These are phyloP conservation scores for Eimeria sp. DNA, from an alignment of 169 alveolate genomes.

Conservation along the genomic window DNA sequence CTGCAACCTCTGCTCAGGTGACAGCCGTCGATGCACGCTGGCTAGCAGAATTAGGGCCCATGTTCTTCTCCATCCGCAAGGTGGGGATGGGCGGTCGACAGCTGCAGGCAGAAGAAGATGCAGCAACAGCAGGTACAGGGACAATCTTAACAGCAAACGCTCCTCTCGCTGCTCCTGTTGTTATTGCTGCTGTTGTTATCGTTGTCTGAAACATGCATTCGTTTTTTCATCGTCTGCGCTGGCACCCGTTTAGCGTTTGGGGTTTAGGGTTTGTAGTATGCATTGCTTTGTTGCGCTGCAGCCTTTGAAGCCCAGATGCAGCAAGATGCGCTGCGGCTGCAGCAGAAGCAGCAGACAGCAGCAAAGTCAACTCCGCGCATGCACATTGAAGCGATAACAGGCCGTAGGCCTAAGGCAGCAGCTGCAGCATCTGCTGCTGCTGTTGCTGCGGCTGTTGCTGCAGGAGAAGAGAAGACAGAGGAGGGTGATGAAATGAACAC, in stretches of 20 bases:
- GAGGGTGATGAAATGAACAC: not conserved
- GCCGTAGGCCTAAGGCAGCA: not conserved
- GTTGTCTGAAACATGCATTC: not conserved
- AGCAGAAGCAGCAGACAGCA: constrained; percentile 23
- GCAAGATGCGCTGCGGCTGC: constrained; percentile 2
- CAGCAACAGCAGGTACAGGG: not conserved
- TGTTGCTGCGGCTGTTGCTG: not conserved
- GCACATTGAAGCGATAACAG: constrained; percentile 10
- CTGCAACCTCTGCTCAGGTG: constrained; percentile 89
- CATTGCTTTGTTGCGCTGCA: not conserved
- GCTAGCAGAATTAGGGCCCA: constrained; percentile 96
- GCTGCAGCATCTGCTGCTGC: not conserved
- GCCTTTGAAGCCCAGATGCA: constrained; percentile 50
- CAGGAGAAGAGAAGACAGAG: not conserved
- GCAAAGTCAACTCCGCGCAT: not conserved
- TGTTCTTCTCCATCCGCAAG: constrained; percentile 86
- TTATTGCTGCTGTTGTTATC: constrained; percentile 8
- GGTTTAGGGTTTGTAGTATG: not conserved
- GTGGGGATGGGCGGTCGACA: constrained; percentile 29
- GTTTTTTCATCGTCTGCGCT: too few species aligned
- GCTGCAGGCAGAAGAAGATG: constrained; percentile 46
- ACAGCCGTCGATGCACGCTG: constrained; percentile 99
- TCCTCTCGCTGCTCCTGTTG: too few species aligned
- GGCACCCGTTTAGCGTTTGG: too few species aligned
- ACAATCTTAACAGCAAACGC: too few species aligned